Conservation (phyloP, 2,329 filamentous ascomycete genomes). For the Microcera coccophila region DNA sequence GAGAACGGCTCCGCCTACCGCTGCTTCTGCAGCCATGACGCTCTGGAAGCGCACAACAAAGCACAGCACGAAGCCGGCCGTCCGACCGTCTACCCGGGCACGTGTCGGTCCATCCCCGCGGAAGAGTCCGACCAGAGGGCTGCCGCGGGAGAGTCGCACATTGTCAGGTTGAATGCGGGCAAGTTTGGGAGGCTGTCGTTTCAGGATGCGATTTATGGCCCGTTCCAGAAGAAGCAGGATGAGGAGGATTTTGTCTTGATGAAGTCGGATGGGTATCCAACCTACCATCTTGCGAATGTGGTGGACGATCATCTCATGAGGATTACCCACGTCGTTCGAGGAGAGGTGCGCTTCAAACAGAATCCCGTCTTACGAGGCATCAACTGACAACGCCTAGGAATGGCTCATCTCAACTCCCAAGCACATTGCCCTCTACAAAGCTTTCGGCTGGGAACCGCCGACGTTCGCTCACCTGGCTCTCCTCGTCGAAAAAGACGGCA, state of each 20-base stretch:
- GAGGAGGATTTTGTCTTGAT: conserved; percentile 84
- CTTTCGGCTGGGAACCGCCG: conserved; percentile 70
- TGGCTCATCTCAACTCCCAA: conserved; percentile 93
- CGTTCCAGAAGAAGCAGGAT: conserved; percentile 51
- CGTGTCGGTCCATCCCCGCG: conserved; percentile 63
- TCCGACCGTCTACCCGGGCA: conserved; percentile 53
- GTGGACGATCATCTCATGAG: conserved; percentile 94
- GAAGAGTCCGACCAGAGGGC: conserved; percentile 70
- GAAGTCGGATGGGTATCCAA: conserved; percentile 88
- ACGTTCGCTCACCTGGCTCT: conserved; percentile 78
- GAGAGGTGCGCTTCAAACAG: conserved; percentile 69
- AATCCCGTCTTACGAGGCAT: no score
- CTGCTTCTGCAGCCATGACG: conserved; percentile 80
- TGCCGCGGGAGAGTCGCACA: conserved; percentile 64
- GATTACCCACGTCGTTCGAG: conserved; percentile 92
- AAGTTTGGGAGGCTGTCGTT: conserved; percentile 56
- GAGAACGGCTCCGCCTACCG: conserved; percentile 74
- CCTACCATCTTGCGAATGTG: conserved; percentile 96
- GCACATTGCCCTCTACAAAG: conserved; percentile 66
- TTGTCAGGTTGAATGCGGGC: conserved; percentile 70
- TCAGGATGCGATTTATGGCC: conserved; percentile 75
- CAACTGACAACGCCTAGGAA: conserved; percentile 53
- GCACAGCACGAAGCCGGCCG: conserved; percentile 52
- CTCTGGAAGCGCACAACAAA: conserved; percentile 63
- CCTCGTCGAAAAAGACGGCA: conserved; percentile 62